Percentiles rank a stretch among this genome's conserved stretches.
Conservation (phyloP, 129 eudicot species). For the Calendula officinalis region DNA sequence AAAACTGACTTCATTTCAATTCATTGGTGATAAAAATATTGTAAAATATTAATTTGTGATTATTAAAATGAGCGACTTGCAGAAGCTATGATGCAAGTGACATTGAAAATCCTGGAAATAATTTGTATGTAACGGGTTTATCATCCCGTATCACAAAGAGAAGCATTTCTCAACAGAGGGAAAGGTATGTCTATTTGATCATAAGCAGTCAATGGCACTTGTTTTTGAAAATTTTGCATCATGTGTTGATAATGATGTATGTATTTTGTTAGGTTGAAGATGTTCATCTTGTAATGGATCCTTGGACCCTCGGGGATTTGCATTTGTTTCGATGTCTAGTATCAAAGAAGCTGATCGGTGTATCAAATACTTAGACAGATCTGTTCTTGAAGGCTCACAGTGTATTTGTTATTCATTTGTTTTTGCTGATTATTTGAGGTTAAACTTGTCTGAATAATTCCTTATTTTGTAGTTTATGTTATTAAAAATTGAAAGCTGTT, state of each 20-base stretch:
- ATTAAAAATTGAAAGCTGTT: conserved; percentile 41
- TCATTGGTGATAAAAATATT: background rate
- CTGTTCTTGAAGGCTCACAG: conserved; percentile 89
- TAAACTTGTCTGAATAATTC: background rate
- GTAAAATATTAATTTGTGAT: background rate
- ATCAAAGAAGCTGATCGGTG: conserved; percentile 77
- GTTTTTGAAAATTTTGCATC: background rate
- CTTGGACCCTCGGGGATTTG: conserved; percentile 95
- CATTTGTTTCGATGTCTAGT: conserved; percentile 83
- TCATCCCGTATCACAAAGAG: conserved; percentile 68
- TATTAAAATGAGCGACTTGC: conserved; percentile 1
- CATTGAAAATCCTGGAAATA: conserved; percentile 93
- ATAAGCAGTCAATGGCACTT: background rate
- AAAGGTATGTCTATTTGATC: conserved; percentile 41
- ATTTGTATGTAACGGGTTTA: conserved; percentile 88
- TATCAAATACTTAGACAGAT: conserved; percentile 69
- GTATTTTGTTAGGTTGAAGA: conserved; percentile 61
- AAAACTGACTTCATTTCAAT: background rate
- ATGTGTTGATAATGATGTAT: background rate
- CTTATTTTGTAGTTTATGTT: conserved; percentile 6
- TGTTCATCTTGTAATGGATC: conserved; percentile 83
- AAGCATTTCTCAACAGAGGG: conserved; percentile 84
- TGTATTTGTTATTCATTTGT: conserved; percentile 37
- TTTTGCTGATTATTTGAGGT: conserved; percentile 3
- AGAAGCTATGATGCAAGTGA: conserved; percentile 73